Evolutionary conservation across 2,329 filamentous ascomycete genomes (phyloP).

Genomic region (Stemphylium beticola): DNA sequence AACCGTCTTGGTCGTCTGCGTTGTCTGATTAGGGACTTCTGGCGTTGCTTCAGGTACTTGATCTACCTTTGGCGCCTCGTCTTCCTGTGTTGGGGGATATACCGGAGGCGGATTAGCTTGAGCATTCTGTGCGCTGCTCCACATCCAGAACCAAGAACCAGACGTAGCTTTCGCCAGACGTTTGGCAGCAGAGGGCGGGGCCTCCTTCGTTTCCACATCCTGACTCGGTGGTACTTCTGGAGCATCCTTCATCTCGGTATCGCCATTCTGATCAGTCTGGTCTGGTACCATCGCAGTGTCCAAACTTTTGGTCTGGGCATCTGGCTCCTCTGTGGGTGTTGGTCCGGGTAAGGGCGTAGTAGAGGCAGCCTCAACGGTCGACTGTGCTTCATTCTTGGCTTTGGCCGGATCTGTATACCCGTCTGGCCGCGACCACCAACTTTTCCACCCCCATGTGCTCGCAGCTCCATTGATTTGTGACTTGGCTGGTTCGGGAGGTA

Average conservation of each 20-base stretch:
- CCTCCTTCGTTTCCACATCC: conserved; percentile 26
- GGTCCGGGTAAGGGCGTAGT: conserved; percentile 50
- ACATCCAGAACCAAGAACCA: conserved; percentile 57
- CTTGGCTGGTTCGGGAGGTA: conserved; percentile 52
- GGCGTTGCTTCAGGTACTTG: conserved; percentile 11
- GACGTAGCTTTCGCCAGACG: conserved; percentile 26
- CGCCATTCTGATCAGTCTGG: conserved; percentile 10
- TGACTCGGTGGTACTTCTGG: conserved; percentile 8
- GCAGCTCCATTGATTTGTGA: conserved; percentile 12
- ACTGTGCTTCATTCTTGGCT: conserved; percentile 32
- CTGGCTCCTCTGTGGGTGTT: conserved; percentile 45
- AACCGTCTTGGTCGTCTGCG: neutral
- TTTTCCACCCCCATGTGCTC: conserved; percentile 51
- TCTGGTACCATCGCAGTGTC: conserved; percentile 9
- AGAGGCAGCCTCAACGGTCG: conserved; percentile 46
- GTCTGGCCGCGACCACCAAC: conserved; percentile 60
- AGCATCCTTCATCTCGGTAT: conserved; percentile 30
- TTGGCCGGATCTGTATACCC: conserved; percentile 51
- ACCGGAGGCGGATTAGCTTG: conserved; percentile 34
- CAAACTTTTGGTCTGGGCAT: conserved; percentile 34
- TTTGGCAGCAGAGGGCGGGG: conserved; percentile 11
- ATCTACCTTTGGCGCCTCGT: conserved; percentile 12
- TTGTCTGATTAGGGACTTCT: neutral
- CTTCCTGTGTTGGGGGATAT: conserved; percentile 12
- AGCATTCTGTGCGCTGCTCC: conserved; percentile 56